A percentile compares a stretch with the other conserved stretches of the same genome.
Evolutionary conservation across 352 stramenopile species (phyloP).

Genomic region (Pythium periplocum): DNA sequence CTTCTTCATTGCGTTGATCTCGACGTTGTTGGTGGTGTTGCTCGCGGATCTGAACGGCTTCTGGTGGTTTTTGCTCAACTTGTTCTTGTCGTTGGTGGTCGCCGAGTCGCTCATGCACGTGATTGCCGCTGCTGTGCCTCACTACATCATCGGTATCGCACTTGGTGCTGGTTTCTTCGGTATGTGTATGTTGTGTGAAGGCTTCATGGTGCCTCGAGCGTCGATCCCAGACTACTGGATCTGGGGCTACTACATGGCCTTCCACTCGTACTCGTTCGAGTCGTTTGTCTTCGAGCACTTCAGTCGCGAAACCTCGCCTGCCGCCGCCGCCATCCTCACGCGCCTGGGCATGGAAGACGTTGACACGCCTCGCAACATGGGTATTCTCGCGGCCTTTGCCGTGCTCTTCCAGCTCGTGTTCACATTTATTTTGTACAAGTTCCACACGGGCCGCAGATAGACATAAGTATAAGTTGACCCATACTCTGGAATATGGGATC

Average conservation of each 20-base stretch:
- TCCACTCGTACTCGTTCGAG: constrained; percentile 56
- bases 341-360: constrained; percentile 23
- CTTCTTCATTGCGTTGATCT: constrained; percentile 36
- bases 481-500: background rate
- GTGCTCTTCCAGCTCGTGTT: constrained; percentile 32
- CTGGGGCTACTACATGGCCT: constrained; percentile 54
- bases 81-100: constrained; percentile 48
- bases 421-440: constrained; percentile 45
- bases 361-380: constrained; percentile 21
- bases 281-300: constrained; percentile 53
- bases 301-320: constrained; percentile 3
- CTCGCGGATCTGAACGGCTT: constrained; percentile 30
- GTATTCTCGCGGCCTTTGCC: constrained; percentile 20
- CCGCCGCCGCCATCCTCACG: constrained; percentile 15
- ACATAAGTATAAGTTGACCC: background rate
- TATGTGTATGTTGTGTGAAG: constrained; percentile 46
- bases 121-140: constrained; percentile 38
- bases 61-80: constrained; percentile 27
- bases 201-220: constrained; percentile 35
- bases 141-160: constrained; percentile 57
- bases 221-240: constrained; percentile 38
- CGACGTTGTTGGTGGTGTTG: constrained; percentile 23
- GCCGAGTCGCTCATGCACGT: constrained; percentile 44
- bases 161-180: constrained; percentile 45
- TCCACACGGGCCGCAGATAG: constrained; percentile 48